A percentile compares a stretch with the other conserved stretches of the same genome.
phyloP scores from a whole-genome alignment of 148 eudicot species.

The Fallopia convolvulus region DNA sequence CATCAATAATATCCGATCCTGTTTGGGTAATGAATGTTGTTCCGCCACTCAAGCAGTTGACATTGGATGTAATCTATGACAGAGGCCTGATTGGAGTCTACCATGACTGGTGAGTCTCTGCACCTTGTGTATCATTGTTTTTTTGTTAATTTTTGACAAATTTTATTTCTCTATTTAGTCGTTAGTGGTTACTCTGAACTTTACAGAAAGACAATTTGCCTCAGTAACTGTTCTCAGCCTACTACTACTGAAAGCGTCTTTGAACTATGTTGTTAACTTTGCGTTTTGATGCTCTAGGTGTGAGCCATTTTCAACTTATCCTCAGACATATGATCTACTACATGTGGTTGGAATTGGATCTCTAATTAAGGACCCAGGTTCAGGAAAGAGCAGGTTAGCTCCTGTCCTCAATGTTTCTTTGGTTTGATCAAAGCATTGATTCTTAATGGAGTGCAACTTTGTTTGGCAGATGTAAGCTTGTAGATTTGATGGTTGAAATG shows the following conservation, averaged over 20 bases:
- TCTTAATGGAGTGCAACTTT: neutral
- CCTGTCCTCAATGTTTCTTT: neutral
- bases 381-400: slow-evolving; percentile 66
- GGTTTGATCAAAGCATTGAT: neutral
- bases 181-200: neutral
- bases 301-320: slow-evolving; percentile 99
- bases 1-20: slow-evolving; percentile 61
- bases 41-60: slow-evolving; percentile 61
- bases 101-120: slow-evolving; percentile 80
- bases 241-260: neutral
- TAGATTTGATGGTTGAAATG: slow-evolving; percentile 86
- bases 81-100: slow-evolving; percentile 83
- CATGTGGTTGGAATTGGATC: slow-evolving; percentile 73
- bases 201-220: neutral
- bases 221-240: neutral
- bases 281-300: slow-evolving; percentile 44
- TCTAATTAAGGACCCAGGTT: slow-evolving; percentile 54
- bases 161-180: neutral
- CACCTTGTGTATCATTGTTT: neutral
- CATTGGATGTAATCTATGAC: slow-evolving; percentile 77
- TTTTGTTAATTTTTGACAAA: too few species aligned
- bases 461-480: slow-evolving; percentile 63
- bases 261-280: neutral
- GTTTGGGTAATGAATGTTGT: slow-evolving; percentile 99
- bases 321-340: slow-evolving; percentile 87